phyloP scores from a whole-genome alignment of 1,284 basidiomycete genomes.

The Stygiomarasmius scandens region DNA sequence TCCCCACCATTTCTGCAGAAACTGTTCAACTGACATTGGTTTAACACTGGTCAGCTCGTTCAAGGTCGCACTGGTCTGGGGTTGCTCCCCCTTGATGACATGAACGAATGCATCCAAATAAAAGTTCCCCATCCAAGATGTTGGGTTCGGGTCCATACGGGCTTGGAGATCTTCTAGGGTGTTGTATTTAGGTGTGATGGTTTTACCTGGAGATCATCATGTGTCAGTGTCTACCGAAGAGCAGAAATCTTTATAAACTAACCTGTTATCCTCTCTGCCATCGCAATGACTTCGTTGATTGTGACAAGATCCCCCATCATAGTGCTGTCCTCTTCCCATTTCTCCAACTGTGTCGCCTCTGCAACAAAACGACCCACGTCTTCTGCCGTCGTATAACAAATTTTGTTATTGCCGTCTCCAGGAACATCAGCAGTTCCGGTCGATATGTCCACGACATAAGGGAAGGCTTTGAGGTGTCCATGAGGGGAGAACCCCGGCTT shows the following conservation, averaged over 20 bases:
- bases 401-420: slow-evolving; percentile 12
- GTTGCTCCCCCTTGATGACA: not conserved
- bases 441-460: slow-evolving; percentile 8
- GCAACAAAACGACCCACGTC: slow-evolving; percentile 12
- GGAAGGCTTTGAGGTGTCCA: slow-evolving; percentile 3
- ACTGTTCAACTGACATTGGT: slow-evolving; percentile 7
- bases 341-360: slow-evolving; percentile 8
- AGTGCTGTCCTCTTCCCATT: slow-evolving; percentile 6
- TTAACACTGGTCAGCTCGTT: slow-evolving; percentile 6
- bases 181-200: slow-evolving; percentile 5
- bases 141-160: not conserved
- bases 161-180: not conserved
- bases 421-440: slow-evolving; percentile 8
- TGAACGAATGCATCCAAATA: not conserved
- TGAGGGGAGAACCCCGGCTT: not conserved
- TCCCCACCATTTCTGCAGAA: slow-evolving; percentile 10
- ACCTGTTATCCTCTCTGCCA: slow-evolving; percentile 8
- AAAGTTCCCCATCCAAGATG: not conserved
- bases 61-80: not conserved
- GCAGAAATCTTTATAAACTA: not conserved
- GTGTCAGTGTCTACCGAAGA: no score
- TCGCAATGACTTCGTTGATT: slow-evolving; percentile 6
- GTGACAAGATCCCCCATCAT: slow-evolving; percentile 11
- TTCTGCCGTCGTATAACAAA: slow-evolving; percentile 8
- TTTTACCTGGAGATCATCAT: slow-evolving; percentile 3